These are phyloP conservation scores for Cryphonectria nitschkei DNA, from an alignment of 2,329 filamentous ascomycete genomes.

Conservation along the genomic window DNA sequence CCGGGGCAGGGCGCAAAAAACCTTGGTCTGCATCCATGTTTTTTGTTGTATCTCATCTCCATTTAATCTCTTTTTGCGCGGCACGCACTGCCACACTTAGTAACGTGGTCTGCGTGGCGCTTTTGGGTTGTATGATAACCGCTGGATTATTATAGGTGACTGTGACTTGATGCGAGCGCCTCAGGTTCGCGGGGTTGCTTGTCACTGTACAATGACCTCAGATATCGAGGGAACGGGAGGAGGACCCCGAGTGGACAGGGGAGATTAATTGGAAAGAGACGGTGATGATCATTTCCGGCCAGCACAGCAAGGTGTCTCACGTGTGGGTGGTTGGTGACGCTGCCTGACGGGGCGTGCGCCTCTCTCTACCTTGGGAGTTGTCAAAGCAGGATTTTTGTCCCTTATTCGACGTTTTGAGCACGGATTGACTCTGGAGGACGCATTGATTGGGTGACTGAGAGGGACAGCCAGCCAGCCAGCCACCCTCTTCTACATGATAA, in stretches of 20 bases:
- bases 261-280: neutral
- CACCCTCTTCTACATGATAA: neutral
- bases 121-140: too few relatives aligned
- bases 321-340: neutral
- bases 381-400: neutral
- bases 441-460: neutral
- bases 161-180: neutral
- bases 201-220: neutral
- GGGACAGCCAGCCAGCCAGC: neutral
- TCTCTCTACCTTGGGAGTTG: neutral
- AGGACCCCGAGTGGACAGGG: neutral
- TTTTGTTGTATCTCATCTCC: neutral
- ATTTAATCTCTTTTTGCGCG: neutral
- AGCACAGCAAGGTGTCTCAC: neutral
- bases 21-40: constrained; percentile 3
- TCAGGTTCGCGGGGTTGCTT: neutral
- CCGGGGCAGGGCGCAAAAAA: neutral
- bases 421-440: neutral
- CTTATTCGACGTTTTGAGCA: neutral
- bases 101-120: too few relatives aligned
- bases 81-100: too few relatives aligned
- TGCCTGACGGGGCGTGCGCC: neutral
- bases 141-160: neutral
- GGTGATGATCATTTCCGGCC: neutral
- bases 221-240: neutral